These are phyloP conservation scores for Parastagonospora avenae DNA, from an alignment of 2,329 filamentous ascomycete genomes.

Conservation along the genomic window DNA sequence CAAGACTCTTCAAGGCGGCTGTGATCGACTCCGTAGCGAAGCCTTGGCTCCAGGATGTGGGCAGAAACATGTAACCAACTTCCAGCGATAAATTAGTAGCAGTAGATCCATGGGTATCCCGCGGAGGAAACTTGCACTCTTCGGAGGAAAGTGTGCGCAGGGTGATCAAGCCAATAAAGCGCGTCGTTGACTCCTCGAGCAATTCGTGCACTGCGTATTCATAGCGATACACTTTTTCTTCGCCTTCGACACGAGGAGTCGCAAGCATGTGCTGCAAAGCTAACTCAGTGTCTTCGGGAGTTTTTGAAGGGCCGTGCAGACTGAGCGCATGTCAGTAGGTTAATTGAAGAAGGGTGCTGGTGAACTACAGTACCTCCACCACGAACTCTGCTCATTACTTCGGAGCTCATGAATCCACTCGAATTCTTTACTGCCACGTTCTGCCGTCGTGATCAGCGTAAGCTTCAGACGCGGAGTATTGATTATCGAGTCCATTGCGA, in stretches of 20 bases:
- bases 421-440: slow-evolving; percentile 28
- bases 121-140: slow-evolving; percentile 10
- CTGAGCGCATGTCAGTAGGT: slow-evolving; percentile 6
- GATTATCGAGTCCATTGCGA: slow-evolving; percentile 24
- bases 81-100: slow-evolving; percentile 28
- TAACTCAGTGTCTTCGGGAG: slow-evolving; percentile 26
- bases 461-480: slow-evolving; percentile 32
- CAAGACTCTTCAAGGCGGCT: slow-evolving; percentile 34
- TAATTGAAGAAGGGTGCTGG: neutral
- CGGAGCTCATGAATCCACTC: slow-evolving; percentile 31
- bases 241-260: neutral
- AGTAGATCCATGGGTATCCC: slow-evolving; percentile 5
- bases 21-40: slow-evolving; percentile 47
- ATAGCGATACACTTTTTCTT: slow-evolving; percentile 19
- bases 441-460: slow-evolving; percentile 25
- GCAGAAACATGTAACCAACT: slow-evolving; percentile 44
- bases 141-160: slow-evolving; percentile 9
- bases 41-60: slow-evolving; percentile 41
- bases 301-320: slow-evolving; percentile 23
- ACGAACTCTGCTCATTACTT: slow-evolving; percentile 27
- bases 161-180: slow-evolving; percentile 24
- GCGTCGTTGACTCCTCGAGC: neutral
- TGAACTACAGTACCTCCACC: slow-evolving; percentile 28
- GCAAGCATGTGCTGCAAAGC: slow-evolving; percentile 1
- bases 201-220: slow-evolving; percentile 30